A percentile compares a stretch with the other conserved stretches of the same genome.
Evolutionary conservation across 2,329 filamentous ascomycete genomes (phyloP).

Genomic region (Fusarium ramigenum): DNA sequence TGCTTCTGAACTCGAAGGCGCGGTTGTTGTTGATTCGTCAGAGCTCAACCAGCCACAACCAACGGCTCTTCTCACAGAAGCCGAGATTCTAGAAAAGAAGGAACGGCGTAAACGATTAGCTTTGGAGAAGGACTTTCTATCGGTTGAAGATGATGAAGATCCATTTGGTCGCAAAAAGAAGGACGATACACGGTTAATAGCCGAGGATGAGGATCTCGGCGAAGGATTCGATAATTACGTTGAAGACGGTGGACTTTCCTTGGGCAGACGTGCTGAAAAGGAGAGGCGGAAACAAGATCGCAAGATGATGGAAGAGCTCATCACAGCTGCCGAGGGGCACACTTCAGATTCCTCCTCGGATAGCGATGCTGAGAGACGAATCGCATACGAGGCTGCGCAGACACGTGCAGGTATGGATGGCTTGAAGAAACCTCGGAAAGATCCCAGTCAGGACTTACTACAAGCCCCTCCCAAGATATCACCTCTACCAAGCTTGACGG

Average conservation of each 20-base stretch:
- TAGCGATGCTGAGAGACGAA: constrained; percentile 74
- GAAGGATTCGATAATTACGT: constrained; percentile 95
- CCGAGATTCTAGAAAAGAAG: constrained; percentile 91
- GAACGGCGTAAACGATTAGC: constrained; percentile 85
- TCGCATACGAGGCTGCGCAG: constrained; percentile 88
- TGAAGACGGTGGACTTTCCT: constrained; percentile 80
- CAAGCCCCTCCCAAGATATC: constrained; percentile 78
- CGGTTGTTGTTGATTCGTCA: constrained; percentile 67
- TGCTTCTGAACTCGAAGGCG: constrained; percentile 69
- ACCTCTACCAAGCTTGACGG: constrained; percentile 77
- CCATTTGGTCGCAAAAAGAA: constrained; percentile 62
- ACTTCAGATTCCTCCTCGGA: constrained; percentile 73
- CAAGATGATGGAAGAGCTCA: constrained; percentile 83
- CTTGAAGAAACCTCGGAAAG: constrained; percentile 57
- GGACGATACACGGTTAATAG: constrained; percentile 77
- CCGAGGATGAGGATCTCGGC: constrained; percentile 89
- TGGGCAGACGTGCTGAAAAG: constrained; percentile 81
- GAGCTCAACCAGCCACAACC: constrained; percentile 44
- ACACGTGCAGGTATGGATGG: constrained; percentile 88
- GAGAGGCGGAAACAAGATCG: constrained; percentile 73
- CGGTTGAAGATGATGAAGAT: constrained; percentile 68
- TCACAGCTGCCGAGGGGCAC: constrained; percentile 78
- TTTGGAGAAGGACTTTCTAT: constrained; percentile 72
- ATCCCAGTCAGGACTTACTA: constrained; percentile 51
- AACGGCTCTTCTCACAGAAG: constrained; percentile 76